These are phyloP conservation scores for Cryptococcus wingfieldii DNA, from an alignment of 1,284 basidiomycete species.

Conservation along the genomic window DNA sequence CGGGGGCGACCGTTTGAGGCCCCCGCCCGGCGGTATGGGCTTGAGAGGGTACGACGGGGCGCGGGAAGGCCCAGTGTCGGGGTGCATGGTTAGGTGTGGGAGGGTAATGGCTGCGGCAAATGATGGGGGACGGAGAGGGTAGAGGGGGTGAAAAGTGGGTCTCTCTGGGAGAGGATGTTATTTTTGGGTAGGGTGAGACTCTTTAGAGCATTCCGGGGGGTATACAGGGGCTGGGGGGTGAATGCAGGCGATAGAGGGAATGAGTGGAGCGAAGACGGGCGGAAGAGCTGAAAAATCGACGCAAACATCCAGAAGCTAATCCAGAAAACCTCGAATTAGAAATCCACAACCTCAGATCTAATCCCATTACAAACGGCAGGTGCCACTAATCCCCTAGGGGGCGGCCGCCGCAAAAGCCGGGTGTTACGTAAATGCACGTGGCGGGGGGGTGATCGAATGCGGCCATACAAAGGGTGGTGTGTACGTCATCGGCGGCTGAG, in stretches of 20 bases:
- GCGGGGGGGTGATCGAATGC: too few relatives aligned
- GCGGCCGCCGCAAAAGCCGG: too few relatives aligned
- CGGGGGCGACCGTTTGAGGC: background rate
- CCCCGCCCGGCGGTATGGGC: background rate
- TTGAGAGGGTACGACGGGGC: constrained; percentile 3
- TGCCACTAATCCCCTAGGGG: background rate
- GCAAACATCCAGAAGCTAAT: background rate
- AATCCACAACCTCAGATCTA: background rate
- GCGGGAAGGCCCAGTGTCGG: constrained; percentile 22
- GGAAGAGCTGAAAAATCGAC: background rate
- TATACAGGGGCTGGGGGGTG: background rate
- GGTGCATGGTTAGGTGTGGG: constrained; percentile 16
- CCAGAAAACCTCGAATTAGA: background rate
- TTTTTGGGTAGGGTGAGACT: background rate
- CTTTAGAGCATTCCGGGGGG: background rate
- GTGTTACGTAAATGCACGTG: too few relatives aligned
- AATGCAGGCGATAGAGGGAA: background rate
- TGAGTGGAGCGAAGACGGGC: background rate
- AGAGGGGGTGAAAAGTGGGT: background rate
- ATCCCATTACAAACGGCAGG: background rate
- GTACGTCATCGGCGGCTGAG: background rate
- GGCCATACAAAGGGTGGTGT: too few relatives aligned
- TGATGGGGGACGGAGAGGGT: background rate
- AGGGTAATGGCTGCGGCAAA: background rate
- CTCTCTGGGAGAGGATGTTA: too few relatives aligned